A percentile compares a stretch with the other conserved stretches of the same genome.
Conservation (phyloP, 2,329 filamentous ascomycete genomes). For the Paecilomyces niveus region DNA sequence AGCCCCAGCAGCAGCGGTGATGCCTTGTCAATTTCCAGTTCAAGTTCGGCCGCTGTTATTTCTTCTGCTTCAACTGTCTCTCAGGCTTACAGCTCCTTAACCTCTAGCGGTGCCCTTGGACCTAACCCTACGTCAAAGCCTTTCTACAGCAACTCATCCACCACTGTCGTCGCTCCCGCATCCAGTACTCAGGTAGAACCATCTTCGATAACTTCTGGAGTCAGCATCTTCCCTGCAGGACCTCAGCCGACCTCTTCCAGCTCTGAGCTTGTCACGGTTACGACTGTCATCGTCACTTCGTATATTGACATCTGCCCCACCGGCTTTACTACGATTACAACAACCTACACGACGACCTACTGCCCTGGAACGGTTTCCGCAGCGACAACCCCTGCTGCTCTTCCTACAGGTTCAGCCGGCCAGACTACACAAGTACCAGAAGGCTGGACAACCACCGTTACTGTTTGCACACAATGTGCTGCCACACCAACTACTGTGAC, state of each 20-base stretch:
- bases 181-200: neutral
- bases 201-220: neutral
- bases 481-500: conserved; percentile 32
- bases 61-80: neutral
- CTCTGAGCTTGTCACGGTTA: conserved; percentile 19
- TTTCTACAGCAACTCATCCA: neutral
- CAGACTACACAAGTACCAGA: conserved; percentile 21
- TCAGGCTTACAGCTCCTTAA: neutral
- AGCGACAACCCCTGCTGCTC: conserved; percentile 16
- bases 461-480: conserved; percentile 32
- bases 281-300: conserved; percentile 32
- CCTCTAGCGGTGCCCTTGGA: too few species aligned
- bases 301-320: conserved; percentile 37
- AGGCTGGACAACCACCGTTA: conserved; percentile 35
- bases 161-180: neutral
- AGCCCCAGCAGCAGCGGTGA: neutral
- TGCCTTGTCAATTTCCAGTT: neutral
- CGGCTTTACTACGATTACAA: conserved; percentile 35
- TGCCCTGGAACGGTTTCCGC: conserved; percentile 24
- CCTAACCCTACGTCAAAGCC: neutral
- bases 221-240: neutral
- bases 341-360: conserved; percentile 30
- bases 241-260: neutral
- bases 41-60: neutral
- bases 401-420: conserved; percentile 10